A percentile compares a stretch with the other conserved stretches of the same genome.
These are phyloP conservation scores for Fragaria ananassa DNA, from an alignment of 306 rosid genomes.

Conservation along the genomic window DNA sequence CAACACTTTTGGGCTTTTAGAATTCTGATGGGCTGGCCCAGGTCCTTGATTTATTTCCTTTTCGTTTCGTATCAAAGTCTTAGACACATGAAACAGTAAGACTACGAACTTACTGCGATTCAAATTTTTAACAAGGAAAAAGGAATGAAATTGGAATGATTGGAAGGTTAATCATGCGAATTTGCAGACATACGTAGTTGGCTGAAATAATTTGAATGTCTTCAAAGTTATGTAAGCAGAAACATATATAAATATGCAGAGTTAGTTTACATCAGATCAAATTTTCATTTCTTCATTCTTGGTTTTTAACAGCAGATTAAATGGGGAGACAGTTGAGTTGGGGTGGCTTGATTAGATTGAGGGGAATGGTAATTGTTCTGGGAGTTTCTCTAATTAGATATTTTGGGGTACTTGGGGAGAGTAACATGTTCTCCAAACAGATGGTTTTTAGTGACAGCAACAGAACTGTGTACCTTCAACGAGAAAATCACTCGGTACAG, in stretches of 20 bases:
- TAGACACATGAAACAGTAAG: too few species aligned
- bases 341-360: conserved; percentile 8
- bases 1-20: neutral
- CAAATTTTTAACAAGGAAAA: too few species aligned
- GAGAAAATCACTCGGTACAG: conserved; percentile 31
- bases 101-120: too few species aligned
- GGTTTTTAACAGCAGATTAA: neutral
- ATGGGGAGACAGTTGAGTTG: conserved; percentile 15
- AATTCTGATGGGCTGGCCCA: neutral
- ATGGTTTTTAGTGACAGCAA: conserved; percentile 24
- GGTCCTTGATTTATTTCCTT: too few species aligned
- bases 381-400: conserved; percentile 19
- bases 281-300: neutral
- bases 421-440: conserved; percentile 26
- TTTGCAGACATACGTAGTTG: neutral
- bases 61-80: too few species aligned
- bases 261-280: neutral
- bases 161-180: conserved; percentile 53
- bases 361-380: conserved; percentile 26
- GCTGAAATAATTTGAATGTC: neutral
- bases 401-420: conserved; percentile 19
- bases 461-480: conserved; percentile 10
- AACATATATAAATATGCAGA: neutral
- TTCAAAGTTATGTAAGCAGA: neutral
- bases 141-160: conserved; percentile 6